Base-by-base conservation (phyloP, 306 rosid species). In the Astragalus membranaceus region DNA sequence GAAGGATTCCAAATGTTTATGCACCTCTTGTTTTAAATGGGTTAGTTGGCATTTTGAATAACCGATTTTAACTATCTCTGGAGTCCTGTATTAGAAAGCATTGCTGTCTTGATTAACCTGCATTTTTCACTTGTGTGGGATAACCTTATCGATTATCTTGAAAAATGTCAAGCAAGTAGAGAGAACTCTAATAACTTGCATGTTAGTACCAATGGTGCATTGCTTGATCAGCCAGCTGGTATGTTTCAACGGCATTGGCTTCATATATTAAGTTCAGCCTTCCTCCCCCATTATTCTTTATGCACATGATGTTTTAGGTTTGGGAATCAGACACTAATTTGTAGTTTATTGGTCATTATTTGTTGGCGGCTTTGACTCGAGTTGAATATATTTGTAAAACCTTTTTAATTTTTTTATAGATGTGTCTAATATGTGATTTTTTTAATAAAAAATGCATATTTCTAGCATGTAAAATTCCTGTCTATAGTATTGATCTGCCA, bases 1-100 rank as follows among this genome's bases (percentile, higher is more conserved):
- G 88, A 72, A 86, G 85, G 74, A 75, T 92, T 52, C 67, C 82
- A 57, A 74, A 72, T 53, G 80, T 73, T 75, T 89, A 87, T 82
- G 74, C 78, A 60, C 86, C 88, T 64, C 81, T 87, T 76, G 85
- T 86, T 73, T 59, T 92, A 77, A 89, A 84, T 63, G 89, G 85
- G 70, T 71, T 89, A 66, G 58, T 92, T 55, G 94, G 96, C 50
- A 67, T 87, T 59, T 85, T 89, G 82, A 86, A 86, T 50, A 87
- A 84, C 73, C 88, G 94, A n/a, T 92, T 92, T n/a, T 82, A 89
- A 87, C 73, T 10, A 68, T 67, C 67, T 89, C 71, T 89, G 96
- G 96, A 67, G 50, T 79, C 90, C 96, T 59, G 82, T 81, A 41
- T 79, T 83, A 33, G 95, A 89, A 69, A 89, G 97, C 75, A 87